Conservation (phyloP, 2,329 filamentous ascomycete species). For the Nemania serpens region DNA sequence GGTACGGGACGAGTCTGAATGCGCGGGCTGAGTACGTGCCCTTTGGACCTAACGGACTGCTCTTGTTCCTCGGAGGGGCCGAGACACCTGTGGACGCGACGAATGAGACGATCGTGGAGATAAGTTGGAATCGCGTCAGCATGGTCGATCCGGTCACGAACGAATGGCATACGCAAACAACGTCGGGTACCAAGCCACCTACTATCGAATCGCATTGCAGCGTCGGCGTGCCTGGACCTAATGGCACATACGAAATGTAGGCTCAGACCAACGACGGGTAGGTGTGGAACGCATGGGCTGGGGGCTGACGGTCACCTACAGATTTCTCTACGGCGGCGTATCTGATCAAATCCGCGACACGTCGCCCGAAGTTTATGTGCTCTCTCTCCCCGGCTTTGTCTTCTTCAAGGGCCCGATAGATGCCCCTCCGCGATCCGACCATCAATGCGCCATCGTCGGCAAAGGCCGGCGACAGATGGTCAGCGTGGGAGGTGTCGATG, state of each 20-base stretch:
- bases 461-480: constrained; percentile 47
- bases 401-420: constrained; percentile 41
- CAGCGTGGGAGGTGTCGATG: constrained; percentile 44
- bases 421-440: constrained; percentile 38
- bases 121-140: constrained; percentile 38
- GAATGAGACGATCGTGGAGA: constrained; percentile 27
- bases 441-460: constrained; percentile 44
- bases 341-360: constrained; percentile 29
- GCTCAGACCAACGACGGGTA: constrained; percentile 14
- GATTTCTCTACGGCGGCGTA: constrained; percentile 46
- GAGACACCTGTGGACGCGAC: constrained; percentile 33
- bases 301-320: constrained; percentile 23
- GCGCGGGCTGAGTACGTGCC: constrained; percentile 41
- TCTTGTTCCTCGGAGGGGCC: constrained; percentile 43
- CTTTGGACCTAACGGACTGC: constrained; percentile 42
- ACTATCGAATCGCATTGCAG: constrained; percentile 41
- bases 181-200: constrained; percentile 40
- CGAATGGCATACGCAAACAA: constrained; percentile 44
- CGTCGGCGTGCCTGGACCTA: constrained; percentile 41
- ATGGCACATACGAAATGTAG: constrained; percentile 45
- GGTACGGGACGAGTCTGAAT: constrained; percentile 38
- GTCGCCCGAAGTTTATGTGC: constrained; percentile 42
- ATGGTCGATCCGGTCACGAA: constrained; percentile 43
- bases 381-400: constrained; percentile 46
- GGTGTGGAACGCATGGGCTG: not conserved